These are phyloP conservation scores for Globisporangium carolinianum DNA, from an alignment of 352 stramenopile genomes.

Conservation along the genomic window DNA sequence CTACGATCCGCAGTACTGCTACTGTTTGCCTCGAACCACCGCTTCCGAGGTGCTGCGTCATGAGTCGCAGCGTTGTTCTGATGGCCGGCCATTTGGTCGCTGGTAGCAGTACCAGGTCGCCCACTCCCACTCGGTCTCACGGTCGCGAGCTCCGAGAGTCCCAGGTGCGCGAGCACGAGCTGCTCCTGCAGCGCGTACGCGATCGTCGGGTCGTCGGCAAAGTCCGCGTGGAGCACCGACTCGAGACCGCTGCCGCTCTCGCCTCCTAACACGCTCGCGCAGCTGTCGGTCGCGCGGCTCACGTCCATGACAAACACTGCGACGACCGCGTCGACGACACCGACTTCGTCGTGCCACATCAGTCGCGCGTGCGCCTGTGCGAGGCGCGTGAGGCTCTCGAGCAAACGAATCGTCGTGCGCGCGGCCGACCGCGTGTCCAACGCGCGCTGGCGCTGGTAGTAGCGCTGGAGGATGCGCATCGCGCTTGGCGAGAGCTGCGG, in stretches of 20 bases:
- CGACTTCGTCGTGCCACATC: slow-evolving; percentile 63
- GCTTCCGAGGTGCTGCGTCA: not conserved
- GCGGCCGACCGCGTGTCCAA: slow-evolving; percentile 54
- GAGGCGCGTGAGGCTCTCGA: slow-evolving; percentile 93
- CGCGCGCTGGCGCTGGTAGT: slow-evolving; percentile 84
- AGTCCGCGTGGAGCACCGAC: slow-evolving; percentile 67
- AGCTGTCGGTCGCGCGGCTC: slow-evolving; percentile 59
- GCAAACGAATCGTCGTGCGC: slow-evolving; percentile 90
- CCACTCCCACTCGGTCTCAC: slow-evolving; percentile 15
- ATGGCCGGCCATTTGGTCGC: not conserved
- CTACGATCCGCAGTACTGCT: not conserved
- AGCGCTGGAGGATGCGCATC: slow-evolving; percentile 84
- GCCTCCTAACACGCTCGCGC: slow-evolving; percentile 44
- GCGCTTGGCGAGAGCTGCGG: slow-evolving; percentile 76
- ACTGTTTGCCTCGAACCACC: not conserved
- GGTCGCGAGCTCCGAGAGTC: slow-evolving; percentile 36
- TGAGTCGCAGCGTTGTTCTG: slow-evolving; percentile 9
- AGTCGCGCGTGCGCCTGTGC: slow-evolving; percentile 88
- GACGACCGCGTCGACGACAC: slow-evolving; percentile 68
- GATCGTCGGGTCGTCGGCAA: slow-evolving; percentile 41
- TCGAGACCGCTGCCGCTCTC: slow-evolving; percentile 24
- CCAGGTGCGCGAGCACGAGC: slow-evolving; percentile 64
- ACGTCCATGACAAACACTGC: slow-evolving; percentile 77
- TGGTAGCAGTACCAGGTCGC: not conserved
- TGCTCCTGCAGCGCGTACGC: slow-evolving; percentile 70